Base-by-base conservation (phyloP, 1,284 basidiomycete species). In the Vanrija humicola region DNA sequence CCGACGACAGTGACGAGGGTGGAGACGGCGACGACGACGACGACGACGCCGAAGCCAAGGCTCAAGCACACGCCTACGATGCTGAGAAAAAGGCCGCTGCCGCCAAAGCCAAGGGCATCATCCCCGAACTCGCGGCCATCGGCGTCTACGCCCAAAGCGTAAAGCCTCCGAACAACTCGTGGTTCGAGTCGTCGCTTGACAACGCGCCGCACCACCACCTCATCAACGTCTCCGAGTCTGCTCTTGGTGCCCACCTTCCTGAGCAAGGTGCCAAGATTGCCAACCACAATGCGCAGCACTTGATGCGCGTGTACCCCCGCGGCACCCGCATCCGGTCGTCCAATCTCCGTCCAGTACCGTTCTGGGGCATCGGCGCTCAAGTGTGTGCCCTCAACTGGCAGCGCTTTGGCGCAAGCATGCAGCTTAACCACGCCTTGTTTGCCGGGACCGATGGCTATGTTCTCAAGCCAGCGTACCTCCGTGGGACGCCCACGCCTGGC, bases 321-420 rank as follows among this genome's bases (percentile, higher is more conserved):
- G 92, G 89, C 2, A 85, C 81, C 43, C 79, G 93, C 50, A 79
- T 96, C 46, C 86, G 82, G 60, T 91, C 88, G 56, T 86, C 86
- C 21, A 99, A 99, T 74, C 98, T 89, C 68, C 82, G 88, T 61
- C 95, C 95, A 3, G 85, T 90, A 75, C 83, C 87, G 39, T 92
- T 86, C 74, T 99, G 95, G 95, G 84, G 86, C 0, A 85, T 86
- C 1, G 95, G 95, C 0, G 86, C 86, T 15, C 95, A 98, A 74
- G 77, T 98, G 16, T 93, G 96, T 0, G 92, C 95, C 8, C 82
- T 98, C 58, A 99, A 99, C 74, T 98, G 93, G 90, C 96, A 99
- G 76, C 98, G 92, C 0, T 87, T 87, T 65, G 91, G 90, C 90
- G 65, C 54, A 15, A 64, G 64, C 25, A 62, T 76, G 51, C 75